Evolutionary conservation across 2,329 filamentous ascomycete species (phyloP), one percentile per base, ranked within the genome.

Genomic region (Fusarium sulawesiense): DNA sequence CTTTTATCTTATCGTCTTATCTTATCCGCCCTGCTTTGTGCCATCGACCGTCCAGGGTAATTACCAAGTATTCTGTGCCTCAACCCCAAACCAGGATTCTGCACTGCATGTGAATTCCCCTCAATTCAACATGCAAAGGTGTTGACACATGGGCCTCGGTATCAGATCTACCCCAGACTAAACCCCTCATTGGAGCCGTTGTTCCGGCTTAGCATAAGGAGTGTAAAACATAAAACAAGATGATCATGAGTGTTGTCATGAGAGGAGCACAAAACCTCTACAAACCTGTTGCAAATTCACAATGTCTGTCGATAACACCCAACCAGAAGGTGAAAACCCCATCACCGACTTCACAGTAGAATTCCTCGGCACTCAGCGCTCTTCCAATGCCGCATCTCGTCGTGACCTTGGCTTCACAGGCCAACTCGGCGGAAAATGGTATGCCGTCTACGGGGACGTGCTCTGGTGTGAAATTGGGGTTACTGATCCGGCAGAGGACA

Each of bases 381-480:
- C 80, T 14, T 70, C 75, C 56, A 82, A 83, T 63, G 81, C 79
- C 69, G 77, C 77, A 67, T 79, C 76, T 47, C 76, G 77, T 14
- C 78, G 78, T 6, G 80, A 82, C 40, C 64, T 82, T 3, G 80
- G 79, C 4, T 82, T 81, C 64, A 76, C 79, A 1, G 78, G 80
- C 25, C 68, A 77, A 16, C 72, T 81, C 1, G 71, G 70, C 27
- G 80, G 78, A 0, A 76, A 77, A 41, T 83, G 80, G 80, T 82
- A 80, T 45, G 80, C 78, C 20, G 72, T 82, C 2, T 83, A 78
- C 5, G 72, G 72, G 1, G 71, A 73, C 9, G 71, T 71, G 18
- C 54, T 82, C 3, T 83, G 80, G 77, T 79, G 78, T 44, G 75
- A 73, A 1, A 55, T 71, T 2, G 79, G 78, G 0, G 75, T 82